Evolutionary conservation across 2,329 filamentous ascomycete species (phyloP), one percentile per base, ranked within the genome.

Genomic region (Stromatinia cepivora): DNA sequence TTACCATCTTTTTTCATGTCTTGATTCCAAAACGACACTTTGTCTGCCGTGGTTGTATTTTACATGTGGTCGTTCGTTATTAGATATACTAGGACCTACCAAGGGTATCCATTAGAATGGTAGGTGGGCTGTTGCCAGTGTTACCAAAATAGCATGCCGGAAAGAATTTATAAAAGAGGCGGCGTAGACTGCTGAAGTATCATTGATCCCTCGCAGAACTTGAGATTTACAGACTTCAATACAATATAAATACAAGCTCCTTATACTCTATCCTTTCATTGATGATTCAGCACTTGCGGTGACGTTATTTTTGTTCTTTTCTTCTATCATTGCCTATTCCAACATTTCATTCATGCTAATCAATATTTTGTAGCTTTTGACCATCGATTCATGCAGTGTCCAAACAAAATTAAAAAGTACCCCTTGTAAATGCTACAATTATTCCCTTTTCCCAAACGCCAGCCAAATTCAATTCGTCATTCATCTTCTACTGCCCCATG

Each of bases 341-440:
- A 42, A 58, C 13, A 42, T 58, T 39, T 39, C 34, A 58, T 58
- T 39, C 56, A 58, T 58, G 34, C 56, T 58, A 58, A 25, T 36
- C 20, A 25, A 50, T 50, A 50, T n/a, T 36, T 31, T 45, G n/a
- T n/a, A 48, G 46, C 54, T 42, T 36, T 34, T 39, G 11, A 52
- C 28, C 17, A 67, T 56, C 28, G 48, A 57, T 54, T 31, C 42
- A 61, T 28, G 34, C 31, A 36, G 28, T 50, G 45, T 31, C 59
- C 59, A 63, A 42, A 50, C 59, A 42, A 63, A 64, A 42, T 39
- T 22, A 52, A 61, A 36, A n/a, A 66, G 66, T 66, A 61, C 67
- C 67, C 70, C 70, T 59, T 67, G 68, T 67, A 71, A 71, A 75
- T 73, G 71, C 72, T 64, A 70, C 67, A 72, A 50, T 50, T 39